Percentiles rank a stretch among this genome's conserved stretches.
Evolutionary conservation across 176 grass and related monocot species (phyloP).

Genomic region (Ananas comosus): DNA sequence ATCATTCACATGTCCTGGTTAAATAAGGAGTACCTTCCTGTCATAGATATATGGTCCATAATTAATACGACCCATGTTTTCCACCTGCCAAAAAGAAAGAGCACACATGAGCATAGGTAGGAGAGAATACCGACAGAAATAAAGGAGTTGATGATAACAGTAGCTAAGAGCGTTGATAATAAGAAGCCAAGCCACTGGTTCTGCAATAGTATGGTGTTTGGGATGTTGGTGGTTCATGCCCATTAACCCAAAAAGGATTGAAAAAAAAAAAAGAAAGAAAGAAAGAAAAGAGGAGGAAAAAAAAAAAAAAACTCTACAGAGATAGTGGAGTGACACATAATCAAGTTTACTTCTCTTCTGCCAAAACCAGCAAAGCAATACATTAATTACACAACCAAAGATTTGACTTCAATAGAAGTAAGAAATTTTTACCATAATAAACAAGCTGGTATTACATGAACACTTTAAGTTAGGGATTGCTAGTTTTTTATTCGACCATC

Average conservation of each 20-base stretch:
- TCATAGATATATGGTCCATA: slow-evolving; percentile 78
- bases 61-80: slow-evolving; percentile 75
- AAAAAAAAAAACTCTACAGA: too few species aligned
- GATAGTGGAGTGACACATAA: too few species aligned
- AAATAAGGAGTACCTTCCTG: slow-evolving; percentile 47
- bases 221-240: neutral
- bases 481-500: slow-evolving; percentile 72
- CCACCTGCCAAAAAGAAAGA: slow-evolving; percentile 39
- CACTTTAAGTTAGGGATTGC: slow-evolving; percentile 56
- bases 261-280: too few species aligned
- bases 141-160: too few species aligned
- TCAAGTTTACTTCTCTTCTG: too few species aligned
- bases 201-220: too few species aligned
- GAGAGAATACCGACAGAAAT: neutral
- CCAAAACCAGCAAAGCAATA: too few species aligned
- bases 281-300: too few species aligned
- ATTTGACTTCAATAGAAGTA: neutral
- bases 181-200: too few species aligned
- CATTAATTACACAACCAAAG: too few species aligned
- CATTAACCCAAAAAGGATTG: neutral
- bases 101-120: slow-evolving; percentile 10
- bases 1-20: neutral
- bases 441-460: slow-evolving; percentile 52
- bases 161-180: too few species aligned
- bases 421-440: slow-evolving; percentile 65